Evolutionary conservation across 1,284 basidiomycete species (phyloP), one percentile per base, ranked within the genome.

Genomic region (Phellopilus nigrolimitatus): DNA sequence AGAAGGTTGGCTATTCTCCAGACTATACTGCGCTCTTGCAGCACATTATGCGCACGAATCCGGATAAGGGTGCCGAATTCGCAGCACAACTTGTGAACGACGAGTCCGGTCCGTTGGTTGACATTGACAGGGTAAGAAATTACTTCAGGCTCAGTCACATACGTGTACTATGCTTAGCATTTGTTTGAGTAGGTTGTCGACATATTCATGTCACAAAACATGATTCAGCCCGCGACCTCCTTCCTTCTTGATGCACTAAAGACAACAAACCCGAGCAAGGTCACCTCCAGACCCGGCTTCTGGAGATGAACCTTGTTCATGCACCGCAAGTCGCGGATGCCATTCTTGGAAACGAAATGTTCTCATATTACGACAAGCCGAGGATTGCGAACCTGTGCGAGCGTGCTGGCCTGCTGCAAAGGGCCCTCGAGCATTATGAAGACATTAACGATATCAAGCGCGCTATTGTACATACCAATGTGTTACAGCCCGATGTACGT

Each of bases 281-380:
- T 1, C 93, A 89, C 60, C 74, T 99, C 10, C 97, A 99, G 71
- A 99, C 97, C 1, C 88, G 95, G 59, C 78, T 99, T 19, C 76
- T 99, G 47, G 97, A 99, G 72, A 97, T 99, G 88, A 99, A 99
- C 73, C 78, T 99, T 49, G 73, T 98, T 56, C 90, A 97, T 66
- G 97, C 97, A 6, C 97, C 97, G 58, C 97, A 99, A 70, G 97
- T 99, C 50, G 97, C 97, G 1, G 97, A 99, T 66, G 97, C 97
- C 8, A 99, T 99, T 60, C 86, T 99, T 33, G 94, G 95, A 42
- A 99, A 99, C 69, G 91, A 98, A 63, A 98, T 99, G 92, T 98
- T 99, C 71, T 82, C 89, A 1, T 87, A 99, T 68, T 99, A 98
- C 66, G 97, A 99, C 68, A 84, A 91, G 33, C 93, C 97, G 2